Conservation (phyloP, 2,329 filamentous ascomycete genomes). For the Aspergillus hiratsukae region DNA sequence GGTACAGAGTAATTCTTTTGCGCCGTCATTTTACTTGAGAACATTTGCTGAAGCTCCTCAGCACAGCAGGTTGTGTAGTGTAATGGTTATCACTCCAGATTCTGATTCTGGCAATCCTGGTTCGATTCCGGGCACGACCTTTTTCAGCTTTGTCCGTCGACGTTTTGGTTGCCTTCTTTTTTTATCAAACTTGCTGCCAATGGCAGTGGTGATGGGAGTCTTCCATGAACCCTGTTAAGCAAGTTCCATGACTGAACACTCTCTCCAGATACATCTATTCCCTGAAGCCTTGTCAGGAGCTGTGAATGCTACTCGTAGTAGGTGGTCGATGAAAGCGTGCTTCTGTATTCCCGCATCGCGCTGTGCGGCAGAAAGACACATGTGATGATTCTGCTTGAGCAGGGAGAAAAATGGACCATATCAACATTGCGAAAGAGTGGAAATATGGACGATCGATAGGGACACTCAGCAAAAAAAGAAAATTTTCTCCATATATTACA, state of each 20-base stretch:
- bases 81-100: background rate
- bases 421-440: background rate
- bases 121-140: background rate
- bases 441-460: background rate
- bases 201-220: too few species aligned
- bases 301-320: background rate
- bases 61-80: background rate
- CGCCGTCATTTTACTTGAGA: too few species aligned
- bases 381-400: background rate
- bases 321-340: too few species aligned
- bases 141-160: too few species aligned
- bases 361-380: background rate
- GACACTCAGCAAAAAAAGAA: conserved; percentile 4
- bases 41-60: too few species aligned
- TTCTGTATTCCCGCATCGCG: background rate
- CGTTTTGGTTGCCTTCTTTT: too few species aligned
- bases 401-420: background rate
- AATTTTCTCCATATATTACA: conserved; percentile 16
- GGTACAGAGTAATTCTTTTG: too few species aligned
- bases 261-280: too few species aligned
- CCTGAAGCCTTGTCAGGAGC: background rate
- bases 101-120: background rate
- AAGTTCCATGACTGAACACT: background rate
- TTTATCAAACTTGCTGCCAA: background rate
- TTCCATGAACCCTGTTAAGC: background rate